phyloP scores from a whole-genome alignment of 2,329 filamentous ascomycete genomes.

The Fusarium sterilihyphosum region DNA sequence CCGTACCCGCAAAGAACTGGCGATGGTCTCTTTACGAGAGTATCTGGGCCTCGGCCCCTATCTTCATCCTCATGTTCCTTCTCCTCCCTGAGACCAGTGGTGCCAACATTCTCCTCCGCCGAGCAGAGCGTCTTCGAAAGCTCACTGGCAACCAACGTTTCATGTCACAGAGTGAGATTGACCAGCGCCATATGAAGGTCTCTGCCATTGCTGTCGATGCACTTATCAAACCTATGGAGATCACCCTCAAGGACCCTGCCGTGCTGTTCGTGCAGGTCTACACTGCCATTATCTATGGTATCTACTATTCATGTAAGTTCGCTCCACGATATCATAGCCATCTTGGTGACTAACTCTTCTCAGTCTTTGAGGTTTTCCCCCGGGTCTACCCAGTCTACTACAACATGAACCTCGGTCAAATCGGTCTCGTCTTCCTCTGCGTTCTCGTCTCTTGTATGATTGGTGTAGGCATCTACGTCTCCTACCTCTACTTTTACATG shows the following conservation, averaged over 20 bases:
- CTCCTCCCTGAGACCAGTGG: conserved; percentile 72
- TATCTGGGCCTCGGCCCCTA: conserved; percentile 67
- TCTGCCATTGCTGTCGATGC: conserved; percentile 61
- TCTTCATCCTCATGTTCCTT: conserved; percentile 69
- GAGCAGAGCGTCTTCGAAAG: conserved; percentile 69
- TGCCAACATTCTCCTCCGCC: conserved; percentile 68
- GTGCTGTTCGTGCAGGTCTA: conserved; percentile 71
- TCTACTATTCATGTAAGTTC: conserved; percentile 64
- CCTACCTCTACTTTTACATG: conserved; percentile 63
- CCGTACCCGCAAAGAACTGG: conserved; percentile 67
- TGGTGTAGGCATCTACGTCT: conserved; percentile 58
- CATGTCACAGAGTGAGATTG: conserved; percentile 71
- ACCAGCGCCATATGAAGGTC: conserved; percentile 64
- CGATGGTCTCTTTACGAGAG: conserved; percentile 73
- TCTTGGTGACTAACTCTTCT: conserved; percentile 10
- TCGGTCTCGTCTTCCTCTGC: conserved; percentile 69
- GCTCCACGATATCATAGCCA: too few relatives aligned
- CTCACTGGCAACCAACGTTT: conserved; percentile 66
- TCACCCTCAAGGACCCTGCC: conserved; percentile 69
- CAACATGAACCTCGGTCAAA: conserved; percentile 65
- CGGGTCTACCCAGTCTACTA: conserved; percentile 70
- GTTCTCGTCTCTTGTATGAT: conserved; percentile 67
- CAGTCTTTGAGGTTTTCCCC: conserved; percentile 72
- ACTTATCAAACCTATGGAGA: conserved; percentile 69
- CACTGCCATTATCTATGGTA: conserved; percentile 69